These are phyloP conservation scores for Fraxinus anomala DNA, from an alignment of 257 asterid genomes.

Conservation along the genomic window DNA sequence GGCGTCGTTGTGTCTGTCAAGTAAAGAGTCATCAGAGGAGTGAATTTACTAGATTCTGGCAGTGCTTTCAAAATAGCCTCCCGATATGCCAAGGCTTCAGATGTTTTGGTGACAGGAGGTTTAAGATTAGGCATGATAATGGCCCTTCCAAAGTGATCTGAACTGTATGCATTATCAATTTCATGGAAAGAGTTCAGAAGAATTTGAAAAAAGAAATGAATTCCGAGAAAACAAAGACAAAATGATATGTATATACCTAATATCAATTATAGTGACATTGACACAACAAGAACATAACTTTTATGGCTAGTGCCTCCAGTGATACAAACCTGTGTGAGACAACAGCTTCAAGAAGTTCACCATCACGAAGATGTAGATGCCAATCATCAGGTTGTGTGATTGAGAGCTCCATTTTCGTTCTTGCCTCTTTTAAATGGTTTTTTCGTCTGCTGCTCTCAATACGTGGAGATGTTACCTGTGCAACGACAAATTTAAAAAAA, in stretches of 20 bases:
- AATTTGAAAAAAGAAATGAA: conserved; percentile 13
- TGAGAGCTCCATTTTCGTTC: conserved; percentile 66
- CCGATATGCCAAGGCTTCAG: conserved; percentile 74
- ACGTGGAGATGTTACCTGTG: conserved; percentile 41
- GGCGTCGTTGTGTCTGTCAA: conserved; percentile 85
- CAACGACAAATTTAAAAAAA: conserved; percentile 12
- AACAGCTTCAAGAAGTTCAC: conserved; percentile 79
- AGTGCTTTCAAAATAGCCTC: conserved; percentile 67
- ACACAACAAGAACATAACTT: background rate
- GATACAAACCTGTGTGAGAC: conserved; percentile 68
- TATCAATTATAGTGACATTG: background rate
- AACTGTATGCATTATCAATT: conserved; percentile 42
- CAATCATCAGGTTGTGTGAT: conserved; percentile 91
- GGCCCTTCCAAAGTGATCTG: conserved; percentile 84
- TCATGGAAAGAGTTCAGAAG: conserved; percentile 11
- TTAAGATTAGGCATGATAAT: conserved; percentile 90
- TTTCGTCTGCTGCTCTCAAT: conserved; percentile 33
- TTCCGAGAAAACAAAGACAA: background rate
- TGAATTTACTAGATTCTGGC: conserved; percentile 61
- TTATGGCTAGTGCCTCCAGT: background rate
- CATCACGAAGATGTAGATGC: conserved; percentile 99
- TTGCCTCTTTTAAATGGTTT: conserved; percentile 35
- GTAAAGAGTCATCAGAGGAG: conserved; percentile 95
- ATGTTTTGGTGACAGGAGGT: conserved; percentile 88
- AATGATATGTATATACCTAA: background rate